phyloP scores from a whole-genome alignment of 1,284 basidiomycete species.

The Papiliotrema laurentii region DNA sequence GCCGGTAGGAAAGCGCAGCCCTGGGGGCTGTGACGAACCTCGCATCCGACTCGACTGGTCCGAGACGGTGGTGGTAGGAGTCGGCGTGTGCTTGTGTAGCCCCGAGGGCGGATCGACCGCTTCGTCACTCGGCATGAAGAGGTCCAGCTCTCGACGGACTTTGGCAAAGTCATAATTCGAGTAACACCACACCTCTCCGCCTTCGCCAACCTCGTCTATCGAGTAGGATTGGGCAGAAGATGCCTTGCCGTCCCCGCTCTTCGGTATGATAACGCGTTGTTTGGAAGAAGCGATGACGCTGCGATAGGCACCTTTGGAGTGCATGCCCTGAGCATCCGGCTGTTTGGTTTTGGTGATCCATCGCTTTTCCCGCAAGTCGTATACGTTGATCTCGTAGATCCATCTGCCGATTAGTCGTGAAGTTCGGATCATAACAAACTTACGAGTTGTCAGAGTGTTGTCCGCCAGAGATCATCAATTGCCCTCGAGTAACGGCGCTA shows the following conservation, averaged over 20 bases:
- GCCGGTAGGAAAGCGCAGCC: constrained; percentile 87
- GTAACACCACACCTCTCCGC: constrained; percentile 47
- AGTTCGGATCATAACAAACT: constrained; percentile 1
- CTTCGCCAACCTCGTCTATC: constrained; percentile 34
- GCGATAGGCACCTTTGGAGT: constrained; percentile 83
- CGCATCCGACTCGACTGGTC: constrained; percentile 48
- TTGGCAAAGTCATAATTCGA: constrained; percentile 71
- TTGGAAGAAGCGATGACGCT: constrained; percentile 75
- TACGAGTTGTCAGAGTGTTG: constrained; percentile 62
- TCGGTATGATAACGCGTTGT: constrained; percentile 57
- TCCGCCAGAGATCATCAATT: constrained; percentile 88
- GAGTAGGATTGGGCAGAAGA: constrained; percentile 23
- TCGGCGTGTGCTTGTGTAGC: constrained; percentile 55
- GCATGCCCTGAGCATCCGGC: constrained; percentile 61
- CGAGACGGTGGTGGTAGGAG: constrained; percentile 62
- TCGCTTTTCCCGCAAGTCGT: constrained; percentile 63
- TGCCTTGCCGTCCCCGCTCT: constrained; percentile 15
- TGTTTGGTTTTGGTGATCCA: constrained; percentile 71
- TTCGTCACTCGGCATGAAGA: constrained; percentile 53
- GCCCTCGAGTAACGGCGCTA: constrained; percentile 71
- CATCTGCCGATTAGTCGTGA: constrained; percentile 56
- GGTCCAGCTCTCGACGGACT: constrained; percentile 85
- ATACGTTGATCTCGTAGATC: constrained; percentile 83
- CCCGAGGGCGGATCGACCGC: constrained; percentile 58
- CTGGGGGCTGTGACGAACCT: constrained; percentile 71